These are phyloP conservation scores for Colletotrichum phormii DNA, from an alignment of 2,329 filamentous ascomycete species.

Conservation along the genomic window DNA sequence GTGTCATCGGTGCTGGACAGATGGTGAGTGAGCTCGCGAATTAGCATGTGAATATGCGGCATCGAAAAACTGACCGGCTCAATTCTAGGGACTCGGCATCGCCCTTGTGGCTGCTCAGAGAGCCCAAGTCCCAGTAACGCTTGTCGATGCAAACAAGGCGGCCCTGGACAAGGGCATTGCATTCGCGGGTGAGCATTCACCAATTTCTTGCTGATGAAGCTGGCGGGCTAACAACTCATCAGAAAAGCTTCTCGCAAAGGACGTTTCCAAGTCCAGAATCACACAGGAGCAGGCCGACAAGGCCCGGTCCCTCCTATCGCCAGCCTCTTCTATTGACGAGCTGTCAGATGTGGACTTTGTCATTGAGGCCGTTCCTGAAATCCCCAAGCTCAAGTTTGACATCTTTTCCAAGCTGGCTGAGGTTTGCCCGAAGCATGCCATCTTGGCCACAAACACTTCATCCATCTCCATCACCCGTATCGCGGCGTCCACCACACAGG, in stretches of 20 bases:
- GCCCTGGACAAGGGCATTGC: constrained; percentile 89
- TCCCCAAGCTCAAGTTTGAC: constrained; percentile 84
- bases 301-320: constrained; percentile 74
- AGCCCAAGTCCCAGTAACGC: constrained; percentile 83
- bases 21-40: constrained; percentile 73
- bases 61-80: constrained; percentile 39
- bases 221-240: constrained; percentile 28
- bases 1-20: constrained; percentile 94
- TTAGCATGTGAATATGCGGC: constrained; percentile 49
- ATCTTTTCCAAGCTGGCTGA: constrained; percentile 88
- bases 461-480: constrained; percentile 98
- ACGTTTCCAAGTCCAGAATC: constrained; percentile 88
- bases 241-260: constrained; percentile 95
- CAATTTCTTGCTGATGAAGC: background rate
- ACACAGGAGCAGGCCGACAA: constrained; percentile 84
- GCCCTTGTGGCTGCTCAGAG: constrained; percentile 91
- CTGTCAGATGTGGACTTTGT: constrained; percentile 92
- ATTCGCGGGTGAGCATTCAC: constrained; percentile 77
- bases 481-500: constrained; percentile 83
- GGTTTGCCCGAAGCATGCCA: constrained; percentile 84
- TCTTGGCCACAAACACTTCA: constrained; percentile 98
- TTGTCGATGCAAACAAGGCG: constrained; percentile 86
- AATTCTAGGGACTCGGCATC: constrained; percentile 86
- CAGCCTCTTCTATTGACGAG: constrained; percentile 80
- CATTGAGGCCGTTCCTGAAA: constrained; percentile 97